Conservation (phyloP, 352 stramenopile genomes). For the Phytophthora cryptogea region DNA sequence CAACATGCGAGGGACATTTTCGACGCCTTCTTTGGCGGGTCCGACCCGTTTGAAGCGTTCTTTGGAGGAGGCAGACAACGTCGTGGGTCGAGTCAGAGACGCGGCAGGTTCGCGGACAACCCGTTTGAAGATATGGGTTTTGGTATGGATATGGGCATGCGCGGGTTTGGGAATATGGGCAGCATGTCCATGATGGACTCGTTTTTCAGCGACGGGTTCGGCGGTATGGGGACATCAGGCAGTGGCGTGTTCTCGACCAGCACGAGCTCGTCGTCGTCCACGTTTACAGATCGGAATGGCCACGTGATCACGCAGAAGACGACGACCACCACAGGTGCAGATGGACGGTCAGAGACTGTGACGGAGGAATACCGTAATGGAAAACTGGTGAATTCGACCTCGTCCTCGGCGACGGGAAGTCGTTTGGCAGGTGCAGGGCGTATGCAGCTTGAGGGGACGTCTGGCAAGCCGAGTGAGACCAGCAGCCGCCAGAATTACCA, state of each 20-base stretch:
- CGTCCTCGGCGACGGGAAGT: conserved; percentile 31
- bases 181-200: conserved; percentile 48
- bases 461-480: neutral
- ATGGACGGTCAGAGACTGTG: conserved; percentile 58
- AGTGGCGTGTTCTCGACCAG: conserved; percentile 39
- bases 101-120: conserved; percentile 24
- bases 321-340: conserved; percentile 55
- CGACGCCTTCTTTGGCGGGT: conserved; percentile 66
- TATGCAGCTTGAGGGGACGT: conserved; percentile 58
- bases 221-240: conserved; percentile 13
- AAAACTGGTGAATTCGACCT: conserved; percentile 59
- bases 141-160: conserved; percentile 27
- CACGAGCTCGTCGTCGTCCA: conserved; percentile 66
- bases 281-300: conserved; percentile 69
- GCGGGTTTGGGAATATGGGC: conserved; percentile 44
- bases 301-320: conserved; percentile 80
- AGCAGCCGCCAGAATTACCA: conserved; percentile 8
- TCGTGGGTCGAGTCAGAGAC: conserved; percentile 22
- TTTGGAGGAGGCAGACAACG: conserved; percentile 37
- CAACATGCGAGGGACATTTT: conserved; percentile 77
- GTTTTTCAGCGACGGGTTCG: conserved; percentile 51
- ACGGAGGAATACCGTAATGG: conserved; percentile 81
- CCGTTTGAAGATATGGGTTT: conserved; percentile 47
- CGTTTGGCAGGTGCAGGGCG: conserved; percentile 57
- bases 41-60: conserved; percentile 63